Evolutionary conservation across 2,329 filamentous ascomycete species (phyloP).

Genomic region (Daldinia eschscholtzii): DNA sequence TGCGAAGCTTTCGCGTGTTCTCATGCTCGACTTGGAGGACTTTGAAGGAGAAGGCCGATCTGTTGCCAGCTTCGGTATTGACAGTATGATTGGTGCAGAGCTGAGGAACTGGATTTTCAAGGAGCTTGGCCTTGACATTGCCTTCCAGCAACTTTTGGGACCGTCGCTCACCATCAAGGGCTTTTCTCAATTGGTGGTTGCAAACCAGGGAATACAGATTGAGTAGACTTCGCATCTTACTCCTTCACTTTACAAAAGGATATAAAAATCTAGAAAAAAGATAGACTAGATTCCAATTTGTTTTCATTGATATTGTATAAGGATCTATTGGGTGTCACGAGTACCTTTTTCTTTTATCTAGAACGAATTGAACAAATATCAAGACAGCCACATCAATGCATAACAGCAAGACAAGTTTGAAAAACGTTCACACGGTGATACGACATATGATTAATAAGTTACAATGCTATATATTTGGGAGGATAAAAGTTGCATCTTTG

Average conservation of each 20-base stretch:
- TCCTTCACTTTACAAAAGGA: neutral
- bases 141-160: constrained; percentile 54
- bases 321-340: neutral
- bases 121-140: constrained; percentile 53
- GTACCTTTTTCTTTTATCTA: neutral
- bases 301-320: constrained; percentile 1
- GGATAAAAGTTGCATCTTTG: too few species aligned
- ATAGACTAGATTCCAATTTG: constrained; percentile 7
- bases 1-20: constrained; percentile 42
- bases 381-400: neutral
- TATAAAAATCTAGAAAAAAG: constrained; percentile 1
- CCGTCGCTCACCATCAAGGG: constrained; percentile 36
- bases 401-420: neutral
- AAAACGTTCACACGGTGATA: neutral
- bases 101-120: constrained; percentile 55
- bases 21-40: constrained; percentile 39
- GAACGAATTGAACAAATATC: neutral
- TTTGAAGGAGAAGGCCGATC: constrained; percentile 29
- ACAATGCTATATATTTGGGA: too few species aligned
- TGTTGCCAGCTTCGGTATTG: constrained; percentile 49
- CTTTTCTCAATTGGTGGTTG: constrained; percentile 27
- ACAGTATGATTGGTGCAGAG: constrained; percentile 55
- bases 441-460: neutral
- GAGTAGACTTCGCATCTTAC: neutral
- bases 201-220: constrained; percentile 7